Evolutionary conservation across 441 rosid genomes (phyloP).

Genomic region (Erodium texanum): DNA sequence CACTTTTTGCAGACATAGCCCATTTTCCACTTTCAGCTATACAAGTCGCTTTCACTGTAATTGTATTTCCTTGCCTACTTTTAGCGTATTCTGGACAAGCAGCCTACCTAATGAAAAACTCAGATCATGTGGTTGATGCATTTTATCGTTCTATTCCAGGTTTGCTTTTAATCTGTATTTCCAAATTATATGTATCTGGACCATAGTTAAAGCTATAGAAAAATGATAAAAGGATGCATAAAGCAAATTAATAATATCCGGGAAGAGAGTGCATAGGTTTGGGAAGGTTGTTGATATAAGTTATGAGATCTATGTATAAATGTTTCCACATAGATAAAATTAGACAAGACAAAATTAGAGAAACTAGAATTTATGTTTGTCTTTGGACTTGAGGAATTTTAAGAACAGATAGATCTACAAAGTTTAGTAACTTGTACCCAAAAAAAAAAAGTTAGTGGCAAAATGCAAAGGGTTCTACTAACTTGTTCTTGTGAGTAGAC

Average conservation of each 20-base stretch:
- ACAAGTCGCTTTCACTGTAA: constrained; percentile 87
- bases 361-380: not conserved
- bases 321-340: not conserved
- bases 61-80: constrained; percentile 88
- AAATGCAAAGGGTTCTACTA: not conserved
- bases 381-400: not conserved
- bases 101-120: constrained; percentile 75
- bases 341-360: not conserved
- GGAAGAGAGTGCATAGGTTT: not conserved
- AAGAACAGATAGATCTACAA: not conserved
- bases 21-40: constrained; percentile 68
- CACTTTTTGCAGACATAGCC: constrained; percentile 99
- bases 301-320: not conserved
- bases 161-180: not conserved
- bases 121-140: not conserved
- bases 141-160: constrained; percentile 2
- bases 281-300: not conserved
- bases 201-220: not conserved
- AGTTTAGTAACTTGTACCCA: no score
- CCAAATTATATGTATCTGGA: not conserved
- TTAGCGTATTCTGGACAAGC: constrained; percentile 99
- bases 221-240: not conserved
- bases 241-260: not conserved
- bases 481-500: not conserved
- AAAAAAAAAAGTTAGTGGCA: no score